A percentile compares a stretch with the other conserved stretches of the same genome.
Evolutionary conservation across 306 rosid genomes (phyloP).

Genomic region (Ormosia emarginata): DNA sequence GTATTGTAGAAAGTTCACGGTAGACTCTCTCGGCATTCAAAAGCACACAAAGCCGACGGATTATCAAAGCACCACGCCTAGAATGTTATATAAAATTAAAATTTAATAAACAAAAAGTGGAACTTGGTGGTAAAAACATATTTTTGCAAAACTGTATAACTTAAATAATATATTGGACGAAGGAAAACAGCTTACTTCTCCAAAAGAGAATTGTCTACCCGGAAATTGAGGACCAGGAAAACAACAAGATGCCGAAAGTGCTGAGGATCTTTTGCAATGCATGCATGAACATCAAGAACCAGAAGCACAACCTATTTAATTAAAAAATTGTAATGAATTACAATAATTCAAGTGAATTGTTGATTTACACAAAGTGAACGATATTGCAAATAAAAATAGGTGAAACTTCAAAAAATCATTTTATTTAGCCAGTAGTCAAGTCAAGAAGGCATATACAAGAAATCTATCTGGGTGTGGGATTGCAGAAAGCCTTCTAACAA

Average conservation of each 20-base stretch:
- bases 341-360: not conserved
- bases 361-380: not conserved
- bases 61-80: slow-evolving; percentile 96
- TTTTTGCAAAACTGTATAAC: not conserved
- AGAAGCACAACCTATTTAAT: slow-evolving; percentile 84
- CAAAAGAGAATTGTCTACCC: slow-evolving; percentile 72
- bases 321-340: slow-evolving; percentile 12
- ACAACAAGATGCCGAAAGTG: slow-evolving; percentile 86
- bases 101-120: slow-evolving; percentile 5
- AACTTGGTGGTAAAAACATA: slow-evolving; percentile 10
- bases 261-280: slow-evolving; percentile 81
- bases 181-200: slow-evolving; percentile 64
- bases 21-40: slow-evolving; percentile 93
- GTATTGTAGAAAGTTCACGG: slow-evolving; percentile 78
- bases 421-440: not conserved
- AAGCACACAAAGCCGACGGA: slow-evolving; percentile 93
- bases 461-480: not conserved
- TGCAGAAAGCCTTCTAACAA: not conserved
- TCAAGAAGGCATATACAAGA: slow-evolving; percentile 5
- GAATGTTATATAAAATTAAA: not conserved
- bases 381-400: slow-evolving; percentile 14
- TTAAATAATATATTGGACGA: not conserved
- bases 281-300: slow-evolving; percentile 93
- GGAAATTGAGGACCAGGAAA: slow-evolving; percentile 80
- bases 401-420: not conserved